Base-by-base conservation (phyloP, 1,284 basidiomycete genomes). In the Crucibulum parvulum region DNA sequence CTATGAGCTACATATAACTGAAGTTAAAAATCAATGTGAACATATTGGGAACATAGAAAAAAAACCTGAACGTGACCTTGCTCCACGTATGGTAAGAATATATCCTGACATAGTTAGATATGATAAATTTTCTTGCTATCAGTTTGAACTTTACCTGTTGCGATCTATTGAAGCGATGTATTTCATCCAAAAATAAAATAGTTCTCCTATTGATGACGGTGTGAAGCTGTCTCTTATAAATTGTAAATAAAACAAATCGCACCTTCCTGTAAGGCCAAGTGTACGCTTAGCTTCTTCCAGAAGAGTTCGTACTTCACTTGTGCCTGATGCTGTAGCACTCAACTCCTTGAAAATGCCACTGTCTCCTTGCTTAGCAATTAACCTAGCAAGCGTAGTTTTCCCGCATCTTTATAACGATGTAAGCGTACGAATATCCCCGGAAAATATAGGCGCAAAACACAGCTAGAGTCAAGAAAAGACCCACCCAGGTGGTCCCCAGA, bases 101-200 rank as follows among this genome's bases (percentile, higher is more conserved):
- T 82, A 68, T 94, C 91, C 85, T 93, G 53, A 37, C 16, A 24
- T 41, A 43, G 18, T 34, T 24, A 55, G 24, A 13, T 15, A 43
- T 37, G 43, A 31, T 5, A 43, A n/a, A 13, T 7, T 16, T 18
- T 43, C 52, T 55, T 48, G 15, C 57, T 24, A 50, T 46, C 11
- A 34, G 0, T 47, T 55, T 48, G 48, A 50, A 11, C 55, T 18
- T 13, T 64, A 90, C 92, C 76, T 94, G 95, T 70, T 95, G 93
- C 3, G 90, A 83, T 66, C 89, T 92, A 68, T 89, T 94, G 71
- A 96, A 92, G n/a, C 92, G 85, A 76, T 97, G 95, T 5, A 97
- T 89, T 75, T 97, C 95, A 69, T 97, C 95, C 61, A 94, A 76
- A 70, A 95, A 95, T 4, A 95, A 71, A 18, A 94, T 76, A 0